Base-by-base conservation (phyloP, 345 rosid genomes). In the Pugionium dolabratum region DNA sequence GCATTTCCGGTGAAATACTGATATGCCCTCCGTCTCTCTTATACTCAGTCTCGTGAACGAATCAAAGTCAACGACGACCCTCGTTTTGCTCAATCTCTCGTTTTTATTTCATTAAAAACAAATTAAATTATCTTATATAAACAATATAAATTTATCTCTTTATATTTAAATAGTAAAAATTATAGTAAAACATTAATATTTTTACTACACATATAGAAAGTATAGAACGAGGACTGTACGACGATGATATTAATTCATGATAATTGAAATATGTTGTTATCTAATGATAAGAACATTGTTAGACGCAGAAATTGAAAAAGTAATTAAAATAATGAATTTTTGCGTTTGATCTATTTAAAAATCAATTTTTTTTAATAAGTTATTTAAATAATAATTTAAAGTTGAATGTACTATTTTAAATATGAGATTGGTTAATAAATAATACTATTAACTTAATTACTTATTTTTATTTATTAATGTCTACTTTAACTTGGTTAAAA, bases 21-120 rank as follows among this genome's bases (percentile, higher is more conserved):
- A 6, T 31, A 29, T 54, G 33, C 44, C 64, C 57, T 47, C 49
- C 1, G 9, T 8, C 18, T 66, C 44, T 33, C 62, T 33, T 18
- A 18, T 18, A 18, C 18, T 18, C 7, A 4, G 63, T 52, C 31
- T 51, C 45, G n/a, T 29, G 46, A 45, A 41, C 8, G 26, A 56
- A 56, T 64, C 70, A 49, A 72, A 49, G 65, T 64, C 70, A 64
- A 64, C 58, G 69, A 29, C 59, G 39, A 71, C 50, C 9, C 41
- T 60, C 62, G 3, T 40, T 40, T 40, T 10, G 43, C 8, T 34
- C 37, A 34, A n/a, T 32, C 27, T n/a, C 40, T 51, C 25, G 27
- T 43, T 4, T 11, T n/a, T 43, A 18, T 18, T 18, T 18, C 18
- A 18, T 18, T 18, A 18, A 18, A 18, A 18, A 18, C 18, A 18